phyloP scores from a whole-genome alignment of 345 rosid species.

The Balakata baccata region DNA sequence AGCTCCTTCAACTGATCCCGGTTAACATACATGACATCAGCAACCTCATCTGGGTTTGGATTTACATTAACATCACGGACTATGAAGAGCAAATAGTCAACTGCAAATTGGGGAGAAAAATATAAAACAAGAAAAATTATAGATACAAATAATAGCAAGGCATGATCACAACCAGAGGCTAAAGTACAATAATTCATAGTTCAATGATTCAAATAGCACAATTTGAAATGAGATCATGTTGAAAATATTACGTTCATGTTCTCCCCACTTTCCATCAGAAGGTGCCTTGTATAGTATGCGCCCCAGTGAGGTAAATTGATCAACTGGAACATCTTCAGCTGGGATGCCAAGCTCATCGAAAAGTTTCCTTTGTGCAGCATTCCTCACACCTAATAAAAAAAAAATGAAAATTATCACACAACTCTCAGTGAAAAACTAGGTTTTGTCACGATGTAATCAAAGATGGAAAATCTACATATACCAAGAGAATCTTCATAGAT shows the following conservation, averaged over 20 bases:
- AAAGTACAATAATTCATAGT: background rate
- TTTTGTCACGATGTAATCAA: background rate
- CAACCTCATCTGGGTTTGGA: conserved; percentile 93
- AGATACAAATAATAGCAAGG: background rate
- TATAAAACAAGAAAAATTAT: background rate
- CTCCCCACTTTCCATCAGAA: conserved; percentile 98
- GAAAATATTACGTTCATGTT: conserved; percentile 74
- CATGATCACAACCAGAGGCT: too few relatives aligned
- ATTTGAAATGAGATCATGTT: background rate
- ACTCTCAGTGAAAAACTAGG: background rate
- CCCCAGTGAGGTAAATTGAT: conserved; percentile 69
- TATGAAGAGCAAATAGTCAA: conserved; percentile 81
- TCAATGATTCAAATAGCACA: background rate
- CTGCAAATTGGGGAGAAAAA: conserved; percentile 41
- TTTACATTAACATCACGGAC: conserved; percentile 64
- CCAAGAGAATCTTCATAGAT: conserved; percentile 66
- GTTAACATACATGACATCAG: conserved; percentile 66
- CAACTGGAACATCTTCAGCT: conserved; percentile 85
- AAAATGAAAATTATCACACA: background rate
- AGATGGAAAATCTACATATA: conserved; percentile 25
- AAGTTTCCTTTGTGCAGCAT: conserved; percentile 98
- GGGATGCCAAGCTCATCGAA: conserved; percentile 93
- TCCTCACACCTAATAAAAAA: conserved; percentile 65
- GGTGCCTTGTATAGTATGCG: conserved; percentile 94
- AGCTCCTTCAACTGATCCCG: conserved; percentile 79